Conservation (phyloP, 2,329 filamentous ascomycete species). For the Sclerotinia borealis region DNA sequence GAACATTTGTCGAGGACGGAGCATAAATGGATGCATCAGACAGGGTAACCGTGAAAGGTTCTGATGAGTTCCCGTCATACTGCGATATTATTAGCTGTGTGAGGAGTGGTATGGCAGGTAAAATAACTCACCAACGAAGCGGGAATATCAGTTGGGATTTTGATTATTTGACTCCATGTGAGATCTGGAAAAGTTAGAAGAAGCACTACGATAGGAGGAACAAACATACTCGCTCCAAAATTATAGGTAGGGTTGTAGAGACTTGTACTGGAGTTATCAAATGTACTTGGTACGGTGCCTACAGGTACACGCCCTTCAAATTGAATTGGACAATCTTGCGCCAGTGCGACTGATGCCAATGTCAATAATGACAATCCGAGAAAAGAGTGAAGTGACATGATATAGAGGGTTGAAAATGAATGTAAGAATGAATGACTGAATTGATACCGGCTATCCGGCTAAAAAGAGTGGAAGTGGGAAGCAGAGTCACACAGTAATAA, state of each 20-base stretch:
- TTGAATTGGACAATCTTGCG: conserved; percentile 36
- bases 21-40: conserved; percentile 53
- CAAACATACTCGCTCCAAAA: conserved; percentile 40
- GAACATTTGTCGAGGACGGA: conserved; percentile 42
- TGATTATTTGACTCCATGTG: conserved; percentile 44
- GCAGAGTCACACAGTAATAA: not conserved
- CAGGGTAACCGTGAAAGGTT: conserved; percentile 20
- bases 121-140: conserved; percentile 34
- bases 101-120: conserved; percentile 13
- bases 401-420: conserved; percentile 5
- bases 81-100: not conserved
- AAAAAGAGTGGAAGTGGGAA: conserved; percentile 4
- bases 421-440: not conserved
- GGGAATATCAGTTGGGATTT: conserved; percentile 38
- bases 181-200: conserved; percentile 33
- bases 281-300: conserved; percentile 35
- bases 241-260: conserved; percentile 48
- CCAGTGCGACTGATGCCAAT: conserved; percentile 17
- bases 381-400: conserved; percentile 11
- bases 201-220: too few species aligned
- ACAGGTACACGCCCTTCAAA: conserved; percentile 44
- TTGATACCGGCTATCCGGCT: too few species aligned
- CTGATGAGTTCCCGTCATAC: conserved; percentile 18
- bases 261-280: conserved; percentile 36
- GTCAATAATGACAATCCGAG: conserved; percentile 13